These are phyloP conservation scores for Alternaria triticimaculans DNA, from an alignment of 2,329 filamentous ascomycete genomes.

Conservation along the genomic window DNA sequence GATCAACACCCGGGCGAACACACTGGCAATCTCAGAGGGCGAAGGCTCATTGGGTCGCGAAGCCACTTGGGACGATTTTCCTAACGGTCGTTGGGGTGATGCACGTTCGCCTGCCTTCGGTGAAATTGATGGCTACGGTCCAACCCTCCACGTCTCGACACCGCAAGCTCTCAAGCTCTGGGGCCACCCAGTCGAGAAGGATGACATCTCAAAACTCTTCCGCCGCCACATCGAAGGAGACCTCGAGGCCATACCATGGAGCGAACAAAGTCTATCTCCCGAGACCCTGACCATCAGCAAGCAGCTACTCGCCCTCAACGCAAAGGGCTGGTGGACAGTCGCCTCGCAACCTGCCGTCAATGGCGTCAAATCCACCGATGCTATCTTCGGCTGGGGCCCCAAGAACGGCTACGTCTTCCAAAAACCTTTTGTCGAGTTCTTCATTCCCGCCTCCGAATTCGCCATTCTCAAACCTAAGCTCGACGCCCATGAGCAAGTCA, in stretches of 20 bases:
- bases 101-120: constrained; percentile 86
- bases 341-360: constrained; percentile 95
- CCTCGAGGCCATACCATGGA: constrained; percentile 87
- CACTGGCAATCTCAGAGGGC: constrained; percentile 91
- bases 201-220: constrained; percentile 83
- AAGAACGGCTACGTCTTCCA: constrained; percentile 94
- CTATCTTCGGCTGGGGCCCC: constrained; percentile 92
- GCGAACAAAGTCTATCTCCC: constrained; percentile 82
- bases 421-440: constrained; percentile 97
- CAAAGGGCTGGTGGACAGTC: constrained; percentile 91
- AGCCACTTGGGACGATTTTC: constrained; percentile 98
- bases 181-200: constrained; percentile 73
- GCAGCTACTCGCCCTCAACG: constrained; percentile 78
- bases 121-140: constrained; percentile 97
- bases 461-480: constrained; percentile 69
- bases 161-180: constrained; percentile 82
- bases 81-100: constrained; percentile 95
- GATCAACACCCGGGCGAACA: constrained; percentile 80
- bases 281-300: constrained; percentile 84
- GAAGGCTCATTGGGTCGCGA: constrained; percentile 88
- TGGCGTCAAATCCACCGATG: constrained; percentile 76
- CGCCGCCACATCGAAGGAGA: constrained; percentile 80
- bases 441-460: constrained; percentile 80
- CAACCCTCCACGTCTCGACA: constrained; percentile 91
- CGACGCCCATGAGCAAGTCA: constrained; percentile 70